Evolutionary conservation across 169 alveolate species (phyloP), one percentile per base, ranked within the genome.

Genomic region (Cryptosporidium tyzzeri): DNA sequence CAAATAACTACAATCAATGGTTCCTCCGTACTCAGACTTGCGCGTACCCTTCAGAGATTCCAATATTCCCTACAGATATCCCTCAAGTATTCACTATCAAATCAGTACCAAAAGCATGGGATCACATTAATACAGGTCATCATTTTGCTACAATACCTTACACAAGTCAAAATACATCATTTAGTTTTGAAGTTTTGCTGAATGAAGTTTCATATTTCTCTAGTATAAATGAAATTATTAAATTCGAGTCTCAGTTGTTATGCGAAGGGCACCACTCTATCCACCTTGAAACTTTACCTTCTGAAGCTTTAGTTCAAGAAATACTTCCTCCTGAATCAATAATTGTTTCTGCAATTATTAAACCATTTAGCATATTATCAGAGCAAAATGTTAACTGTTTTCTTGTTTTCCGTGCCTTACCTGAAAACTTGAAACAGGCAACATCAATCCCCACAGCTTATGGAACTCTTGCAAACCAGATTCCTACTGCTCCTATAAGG

Each of bases 1-100:
- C 89, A n/a, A 80, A 80, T 62, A 62, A 80, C 51, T 80, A 80
- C 62, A 9, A n/a, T 37, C 89, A 80, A 29, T 80, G 89, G 89
- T 80, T 80, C 45, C 53, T 80, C 50, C 69, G 70, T 41, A 50
- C 74, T 61, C 89, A 80, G 62, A 80, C 89, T 16, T 80, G 89
- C 23, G 41, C 89, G 10, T 65, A 35, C 48, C 70, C 70, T 23
- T 12, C 89, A 8, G 89, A 80, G 23, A 41, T 80, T 61, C 89
- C 89, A 16, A 80, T 80, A 44, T 48, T 80, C 23, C 89, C 89
- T n/a, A 80, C 89, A 23, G 62, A 39, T 39, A 80, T 33, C 18
- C 89, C 89, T 16, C 75, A 61, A 21, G 74, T 80, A 45, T 80
- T 80, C 41, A 41, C 29, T 23, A 80, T 80, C 23, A 37, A 80